These are phyloP conservation scores for Canavalia ensiformis DNA, from an alignment of 306 rosid genomes.

Conservation along the genomic window DNA sequence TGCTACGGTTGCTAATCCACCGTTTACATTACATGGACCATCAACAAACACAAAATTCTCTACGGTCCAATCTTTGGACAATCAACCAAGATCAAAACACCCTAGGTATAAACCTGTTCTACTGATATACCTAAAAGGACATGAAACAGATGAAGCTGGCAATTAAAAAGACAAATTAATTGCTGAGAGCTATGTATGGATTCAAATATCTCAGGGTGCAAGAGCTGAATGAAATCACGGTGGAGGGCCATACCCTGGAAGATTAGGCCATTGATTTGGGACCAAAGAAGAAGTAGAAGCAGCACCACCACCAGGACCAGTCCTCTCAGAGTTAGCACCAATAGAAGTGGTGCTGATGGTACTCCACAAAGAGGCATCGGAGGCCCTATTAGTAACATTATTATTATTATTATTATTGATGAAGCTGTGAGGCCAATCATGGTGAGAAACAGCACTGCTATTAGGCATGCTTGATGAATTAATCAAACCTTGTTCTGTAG, in stretches of 20 bases:
- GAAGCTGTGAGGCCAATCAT: constrained; percentile 57
- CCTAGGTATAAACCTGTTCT: constrained; percentile 13
- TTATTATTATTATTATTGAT: neutral
- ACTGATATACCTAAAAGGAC: constrained; percentile 13
- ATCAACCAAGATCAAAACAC: constrained; percentile 35
- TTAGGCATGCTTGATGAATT: constrained; percentile 41
- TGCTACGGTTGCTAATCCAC: constrained; percentile 25
- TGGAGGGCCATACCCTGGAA: constrained; percentile 54
- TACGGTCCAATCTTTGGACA: constrained; percentile 24
- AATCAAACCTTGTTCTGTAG: constrained; percentile 32
- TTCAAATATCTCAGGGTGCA: neutral
- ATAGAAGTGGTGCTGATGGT: constrained; percentile 50
- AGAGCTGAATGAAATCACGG: constrained; percentile 41
- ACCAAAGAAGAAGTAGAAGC: constrained; percentile 43
- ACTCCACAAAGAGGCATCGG: constrained; percentile 58
- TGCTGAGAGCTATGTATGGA: neutral
- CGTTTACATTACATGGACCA: constrained; percentile 40
- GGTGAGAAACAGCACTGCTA: constrained; percentile 9
- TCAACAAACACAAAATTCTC: constrained; percentile 44
- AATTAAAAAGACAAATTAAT: constrained; percentile 14
- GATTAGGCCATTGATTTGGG: constrained; percentile 59
- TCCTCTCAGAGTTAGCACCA: constrained; percentile 2
- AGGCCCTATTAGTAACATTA: neutral
- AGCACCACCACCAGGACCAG: neutral
- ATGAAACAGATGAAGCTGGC: constrained; percentile 25